Evolutionary conservation across 352 stramenopile species (phyloP), one percentile per base, ranked within the genome.

Genomic region (Globisporangium cystogenes): DNA sequence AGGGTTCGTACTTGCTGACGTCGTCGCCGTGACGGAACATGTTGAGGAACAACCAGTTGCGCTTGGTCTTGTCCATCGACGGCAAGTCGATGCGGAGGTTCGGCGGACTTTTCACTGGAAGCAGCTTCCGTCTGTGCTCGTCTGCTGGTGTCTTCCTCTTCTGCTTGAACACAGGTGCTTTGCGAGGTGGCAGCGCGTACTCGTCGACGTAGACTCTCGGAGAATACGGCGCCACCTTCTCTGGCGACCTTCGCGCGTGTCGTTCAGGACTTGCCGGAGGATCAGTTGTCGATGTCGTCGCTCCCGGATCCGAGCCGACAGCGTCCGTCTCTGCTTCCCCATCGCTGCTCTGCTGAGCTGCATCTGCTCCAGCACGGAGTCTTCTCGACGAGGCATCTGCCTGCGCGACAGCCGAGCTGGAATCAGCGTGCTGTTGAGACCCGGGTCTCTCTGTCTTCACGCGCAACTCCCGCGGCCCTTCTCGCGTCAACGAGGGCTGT

Each of bases 11-110:
- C 53, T 91, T 82, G 62, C 61, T 70, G 16, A 80, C 55, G 24
- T 83, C 64, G 31, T 90, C 70, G 14, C 76, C 76, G 40, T 87
- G 72, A 2, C 78, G 76, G 59, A 91, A 90, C 81, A 91, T 90
- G 46, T 91, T 91, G 43, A 80, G 65, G 18, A 90, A 70, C 20
- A 91, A 59, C 81, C 81, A 91, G 46, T 88, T 74, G 27, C 80
- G 70, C 40, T 87, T 88, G n/a, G 68, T 58, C 50, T 86, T 84
- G 51, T 86, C 74, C 50, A 85, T 64, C 23, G 67, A 73, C 7
- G 57, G 60, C 2, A 83, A 47, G 8, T 84, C 59, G 42, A 89
- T 76, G 11, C 64, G 71, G 16, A 87, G 49, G 18, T 80, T 74
- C 14, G 64, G 57, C 2, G 78, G 75, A 24, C 65, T 79, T 59